phyloP scores from a whole-genome alignment of 805 yeast genomes.

The Saccharomycopsis sp. region DNA sequence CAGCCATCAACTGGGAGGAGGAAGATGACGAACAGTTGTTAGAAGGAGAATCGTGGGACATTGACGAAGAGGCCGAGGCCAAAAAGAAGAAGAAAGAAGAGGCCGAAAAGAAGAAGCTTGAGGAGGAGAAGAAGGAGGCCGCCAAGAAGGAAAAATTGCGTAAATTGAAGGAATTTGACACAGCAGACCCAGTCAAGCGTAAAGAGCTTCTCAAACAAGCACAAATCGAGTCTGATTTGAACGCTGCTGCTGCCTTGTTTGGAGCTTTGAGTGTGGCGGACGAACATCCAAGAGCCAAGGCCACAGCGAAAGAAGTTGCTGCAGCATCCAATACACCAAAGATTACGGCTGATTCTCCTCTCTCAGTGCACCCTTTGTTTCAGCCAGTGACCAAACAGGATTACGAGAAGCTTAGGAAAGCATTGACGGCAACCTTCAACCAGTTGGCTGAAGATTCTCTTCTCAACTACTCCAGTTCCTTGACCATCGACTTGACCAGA shows the following conservation, averaged over 20 bases:
- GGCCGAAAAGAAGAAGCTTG: conserved; percentile 42
- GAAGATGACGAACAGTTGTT: conserved; percentile 70
- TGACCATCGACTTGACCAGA: conserved; percentile 81
- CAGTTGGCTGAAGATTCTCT: conserved; percentile 54
- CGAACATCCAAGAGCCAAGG: conserved; percentile 39
- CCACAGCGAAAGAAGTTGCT: conserved; percentile 32
- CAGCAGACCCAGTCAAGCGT: conserved; percentile 67
- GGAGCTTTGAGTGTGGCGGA: conserved; percentile 59
- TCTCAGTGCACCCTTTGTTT: conserved; percentile 75
- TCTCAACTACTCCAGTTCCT: conserved; percentile 61
- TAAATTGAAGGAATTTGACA: conserved; percentile 48
- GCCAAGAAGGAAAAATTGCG: conserved; percentile 34
- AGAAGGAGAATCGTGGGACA: conserved; percentile 78
- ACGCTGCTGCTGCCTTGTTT: conserved; percentile 88
- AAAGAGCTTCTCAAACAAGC: conserved; percentile 70
- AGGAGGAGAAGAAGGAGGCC: conserved; percentile 28
- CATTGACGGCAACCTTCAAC: conserved; percentile 54
- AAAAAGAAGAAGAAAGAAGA: conserved; percentile 33
- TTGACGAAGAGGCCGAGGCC: conserved; percentile 53
- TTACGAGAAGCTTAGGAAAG: conserved; percentile 69
- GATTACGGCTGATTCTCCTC: conserved; percentile 56
- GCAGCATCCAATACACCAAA: conserved; percentile 30
- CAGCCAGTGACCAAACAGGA: conserved; percentile 75
- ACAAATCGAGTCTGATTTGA: conserved; percentile 78
- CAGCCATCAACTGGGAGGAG: conserved; percentile 75